These are phyloP conservation scores for Ballota nigra DNA, from an alignment of 257 asterid species.

Conservation along the genomic window DNA sequence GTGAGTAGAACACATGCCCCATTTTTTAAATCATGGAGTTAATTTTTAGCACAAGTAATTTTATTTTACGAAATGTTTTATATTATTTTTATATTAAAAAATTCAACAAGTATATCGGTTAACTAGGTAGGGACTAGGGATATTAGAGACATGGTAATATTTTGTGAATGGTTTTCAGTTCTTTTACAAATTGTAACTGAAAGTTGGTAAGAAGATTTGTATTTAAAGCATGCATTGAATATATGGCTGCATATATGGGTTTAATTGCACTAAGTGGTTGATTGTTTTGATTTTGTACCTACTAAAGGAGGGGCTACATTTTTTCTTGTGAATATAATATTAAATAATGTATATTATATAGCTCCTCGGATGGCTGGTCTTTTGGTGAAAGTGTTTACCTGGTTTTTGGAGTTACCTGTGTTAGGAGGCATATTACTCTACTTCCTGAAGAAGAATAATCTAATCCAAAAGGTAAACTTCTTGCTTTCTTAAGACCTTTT, in stretches of 20 bases:
- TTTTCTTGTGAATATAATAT: slow-evolving; percentile 3
- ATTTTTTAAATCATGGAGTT: not conserved
- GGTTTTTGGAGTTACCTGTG: slow-evolving; percentile 67
- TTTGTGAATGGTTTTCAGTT: not conserved
- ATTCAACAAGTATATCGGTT: too few relatives aligned
- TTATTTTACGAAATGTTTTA: too few relatives aligned
- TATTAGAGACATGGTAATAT: not conserved
- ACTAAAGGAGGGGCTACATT: not conserved
- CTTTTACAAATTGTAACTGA: not conserved
- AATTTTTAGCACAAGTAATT: not conserved
- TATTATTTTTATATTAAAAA: too few relatives aligned
- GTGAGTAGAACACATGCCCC: not conserved
- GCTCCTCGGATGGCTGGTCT: slow-evolving; percentile 99
- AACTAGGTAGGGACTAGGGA: too few relatives aligned
- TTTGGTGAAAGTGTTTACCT: slow-evolving; percentile 61
- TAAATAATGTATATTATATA: not conserved
- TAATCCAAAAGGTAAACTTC: slow-evolving; percentile 65
- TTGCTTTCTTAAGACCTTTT: not conserved
- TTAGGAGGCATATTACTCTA: slow-evolving; percentile 64
- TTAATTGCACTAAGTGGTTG: not conserved
- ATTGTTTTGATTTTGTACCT: not conserved
- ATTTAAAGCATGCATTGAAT: not conserved
- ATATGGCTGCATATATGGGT: not conserved
- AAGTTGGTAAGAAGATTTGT: not conserved
- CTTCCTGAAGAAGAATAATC: slow-evolving; percentile 66